Evolutionary conservation across 1,284 basidiomycete species (phyloP), one percentile per base, ranked within the genome.

Genomic region (Cystobasidium pallidum): DNA sequence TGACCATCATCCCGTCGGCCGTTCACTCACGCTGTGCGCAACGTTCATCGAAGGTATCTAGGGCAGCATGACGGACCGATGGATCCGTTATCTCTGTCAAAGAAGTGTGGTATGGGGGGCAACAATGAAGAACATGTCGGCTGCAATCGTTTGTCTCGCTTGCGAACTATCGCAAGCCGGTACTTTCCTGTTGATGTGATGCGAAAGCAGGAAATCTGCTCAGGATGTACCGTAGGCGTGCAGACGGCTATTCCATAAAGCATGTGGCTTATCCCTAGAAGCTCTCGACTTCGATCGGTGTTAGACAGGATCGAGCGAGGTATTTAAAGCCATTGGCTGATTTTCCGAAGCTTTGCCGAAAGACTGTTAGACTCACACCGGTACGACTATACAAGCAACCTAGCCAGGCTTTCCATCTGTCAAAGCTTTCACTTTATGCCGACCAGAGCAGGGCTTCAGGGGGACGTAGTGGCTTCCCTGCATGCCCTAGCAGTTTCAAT

Each of bases 251-350:
- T 39, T 45, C n/a, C 43, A 45, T 24, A 24, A n/a, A 51, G 49
- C 21, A 24, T 26, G 24, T 17, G n/a, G 49, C 3, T n/a, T 7
- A 8, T 8, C n/a, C n/a, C 24, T 26, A 15, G n/a, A 24, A 51
- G 21, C 21, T 51, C 24, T 51, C 49, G 49, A 51, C 26, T 15
- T 51, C 49, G 49, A 51, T 51, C 49, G 15, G 49, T 51, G 21
- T 51, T 51, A 26, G 49, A 28, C 49, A 51, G 49, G 49, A 51
- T 51, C 21, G 49, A 24, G 10, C 17, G 45, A 19, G 3, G 6
- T 4, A 15, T 15, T 45, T 45, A 11, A 45, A 11, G 43, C 43
- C 43, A 45, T 45, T n/a, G 3, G 11, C 11, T 19, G 13, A 39
- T 39, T 45, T 45, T 19, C 43, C 11, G n/a, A 45, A 17, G 8